A percentile compares a stretch with the other conserved stretches of the same genome.
Conservation (phyloP, 768 basidiomycete species). For the Crepidotus variabilis region DNA sequence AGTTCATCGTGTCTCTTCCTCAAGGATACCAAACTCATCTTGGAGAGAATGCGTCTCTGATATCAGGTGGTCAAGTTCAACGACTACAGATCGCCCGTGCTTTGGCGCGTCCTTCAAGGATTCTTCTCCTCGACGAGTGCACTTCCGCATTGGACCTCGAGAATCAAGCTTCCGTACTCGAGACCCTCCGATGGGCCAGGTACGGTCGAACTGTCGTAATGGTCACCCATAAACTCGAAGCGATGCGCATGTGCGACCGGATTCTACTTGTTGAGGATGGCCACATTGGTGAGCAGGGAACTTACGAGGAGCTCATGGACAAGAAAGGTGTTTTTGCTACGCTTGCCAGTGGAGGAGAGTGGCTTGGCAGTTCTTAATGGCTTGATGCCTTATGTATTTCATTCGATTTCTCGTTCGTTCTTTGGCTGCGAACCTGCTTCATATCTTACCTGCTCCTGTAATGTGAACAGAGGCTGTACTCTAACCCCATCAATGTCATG, state of each 20-base stretch:
- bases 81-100: conserved; percentile 90
- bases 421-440: background rate
- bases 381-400: background rate
- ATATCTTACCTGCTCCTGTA: no score
- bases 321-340: conserved; percentile 69
- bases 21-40: conserved; percentile 84
- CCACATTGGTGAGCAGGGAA: conserved; percentile 73
- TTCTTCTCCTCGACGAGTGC: conserved; percentile 91
- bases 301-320: conserved; percentile 66
- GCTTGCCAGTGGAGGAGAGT: conserved; percentile 76
- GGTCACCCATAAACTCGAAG: conserved; percentile 88
- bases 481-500: no score
- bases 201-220: conserved; percentile 78
- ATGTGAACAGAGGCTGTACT: no score
- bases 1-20: conserved; percentile 77
- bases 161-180: conserved; percentile 80
- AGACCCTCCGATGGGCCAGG: conserved; percentile 63
- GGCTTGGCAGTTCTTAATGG: conserved; percentile 20
- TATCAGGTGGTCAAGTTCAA: conserved; percentile 95
- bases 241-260: conserved; percentile 91
- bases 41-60: conserved; percentile 87
- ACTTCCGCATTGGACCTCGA: conserved; percentile 87
- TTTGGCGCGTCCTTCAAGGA: conserved; percentile 63
- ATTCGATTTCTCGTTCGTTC: background rate
- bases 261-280: conserved; percentile 80